Base-by-base conservation (phyloP, 2,329 filamentous ascomycete species). In the Ceratocystis ficicola region DNA sequence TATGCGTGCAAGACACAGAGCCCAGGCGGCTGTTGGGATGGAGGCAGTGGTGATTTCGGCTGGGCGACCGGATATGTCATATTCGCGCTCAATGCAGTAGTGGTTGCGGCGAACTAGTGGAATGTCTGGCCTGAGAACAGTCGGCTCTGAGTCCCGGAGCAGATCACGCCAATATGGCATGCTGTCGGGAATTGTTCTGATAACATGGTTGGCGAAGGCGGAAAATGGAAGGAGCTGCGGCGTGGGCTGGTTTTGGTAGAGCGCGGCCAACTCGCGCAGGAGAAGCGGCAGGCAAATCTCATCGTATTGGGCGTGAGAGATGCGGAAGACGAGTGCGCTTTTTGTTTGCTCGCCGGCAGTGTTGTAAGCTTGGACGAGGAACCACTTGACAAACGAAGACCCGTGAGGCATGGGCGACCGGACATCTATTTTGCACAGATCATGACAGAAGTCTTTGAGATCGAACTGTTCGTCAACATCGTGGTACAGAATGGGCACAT, bases 261-360 rank as follows among this genome's bases (percentile, higher is more conserved):
- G 75, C 0, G 78, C 77, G 2, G 81, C 81, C 50, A 88, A 79
- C 70, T 86, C 83, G 20, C 77, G 78, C 66, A 87, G 79, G 22
- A 87, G 78, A n/a, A 79, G 75, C 0, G 84, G 81, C 7, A 88
- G 77, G 69, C 82, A 87, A 25, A 88, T 84, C 69, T 86, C 86
- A 69, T 88, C 86, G 71, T 87, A 88, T 69, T 88, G 85, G 0
- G 85, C 83, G 72, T 88, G 86, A 0, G 85, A 87, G 65, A 88
- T 80, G 66, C 85, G 81, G 72, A 86, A 79, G 67, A 81, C 75
- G 15, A 87, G 80, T 61, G 75, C 78, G 44, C 74, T 76, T 36
- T 72, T 69, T 44, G 66, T 68, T 41, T 62, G 48, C 10, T 63
- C 41, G 41, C 68, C 70, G 20, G 70, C 71, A 46, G 71, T 62